phyloP scores from a whole-genome alignment of 2,329 filamentous ascomycete genomes.

The Phialocephala subalpina region DNA sequence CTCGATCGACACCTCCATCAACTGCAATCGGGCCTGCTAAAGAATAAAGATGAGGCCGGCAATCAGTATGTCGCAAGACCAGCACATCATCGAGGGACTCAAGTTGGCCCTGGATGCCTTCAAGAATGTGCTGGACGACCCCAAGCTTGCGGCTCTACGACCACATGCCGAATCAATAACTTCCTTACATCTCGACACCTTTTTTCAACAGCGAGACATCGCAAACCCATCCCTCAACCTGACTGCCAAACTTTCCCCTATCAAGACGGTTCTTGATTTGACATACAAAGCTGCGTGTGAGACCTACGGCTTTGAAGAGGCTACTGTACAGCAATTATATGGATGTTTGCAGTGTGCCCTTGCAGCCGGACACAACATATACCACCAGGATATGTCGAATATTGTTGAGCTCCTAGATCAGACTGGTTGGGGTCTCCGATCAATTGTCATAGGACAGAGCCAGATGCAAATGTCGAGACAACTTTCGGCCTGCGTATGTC shows the following conservation, averaged over 20 bases:
- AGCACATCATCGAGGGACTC: conserved; percentile 11
- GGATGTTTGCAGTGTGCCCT: too few relatives aligned
- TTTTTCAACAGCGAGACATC: not conserved
- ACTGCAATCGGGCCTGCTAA: too few relatives aligned
- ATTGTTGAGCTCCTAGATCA: too few relatives aligned
- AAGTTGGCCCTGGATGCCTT: conserved; percentile 14
- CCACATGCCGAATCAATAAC: not conserved
- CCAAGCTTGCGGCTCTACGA: conserved; percentile 1
- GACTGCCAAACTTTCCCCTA: conserved; percentile 13
- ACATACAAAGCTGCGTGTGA: conserved; percentile 15
- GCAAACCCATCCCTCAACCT: conserved; percentile 14
- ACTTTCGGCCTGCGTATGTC: too few relatives aligned
- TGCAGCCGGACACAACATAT: too few relatives aligned
- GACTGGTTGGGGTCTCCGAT: too few relatives aligned
- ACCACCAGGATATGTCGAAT: too few relatives aligned
- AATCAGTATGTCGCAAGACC: conserved; percentile 14
- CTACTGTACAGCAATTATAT: not conserved
- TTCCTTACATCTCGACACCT: too few relatives aligned
- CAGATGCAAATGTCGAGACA: too few relatives aligned
- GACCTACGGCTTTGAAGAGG: conserved; percentile 12
- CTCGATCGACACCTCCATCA: too few relatives aligned
- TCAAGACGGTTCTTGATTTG: conserved; percentile 15
- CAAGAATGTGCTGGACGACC: conserved; percentile 8
- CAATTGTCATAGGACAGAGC: too few relatives aligned
- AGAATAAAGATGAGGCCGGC: not conserved